Base-by-base conservation (phyloP, 306 rosid species). In the Prunus kanzakura region DNA sequence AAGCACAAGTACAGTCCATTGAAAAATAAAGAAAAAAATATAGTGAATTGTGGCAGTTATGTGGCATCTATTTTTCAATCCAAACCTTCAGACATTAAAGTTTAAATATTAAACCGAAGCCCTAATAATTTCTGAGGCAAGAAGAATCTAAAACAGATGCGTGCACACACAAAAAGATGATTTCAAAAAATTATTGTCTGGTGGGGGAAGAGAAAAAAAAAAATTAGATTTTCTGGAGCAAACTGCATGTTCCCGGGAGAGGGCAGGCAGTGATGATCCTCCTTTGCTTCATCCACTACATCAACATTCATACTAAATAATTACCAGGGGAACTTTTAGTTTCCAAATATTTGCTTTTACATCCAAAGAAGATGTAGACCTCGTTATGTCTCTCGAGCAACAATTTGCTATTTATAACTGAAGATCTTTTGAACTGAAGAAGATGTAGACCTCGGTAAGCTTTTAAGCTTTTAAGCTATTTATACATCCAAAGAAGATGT, bases 101-200 rank as follows among this genome's bases (percentile, higher is more conserved):
- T 19, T 32, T 18, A 19, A 64, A 11, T 19, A 32, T 64, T 5
- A 38, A 64, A 38, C 38, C 7, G 22, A 23, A 8, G 23, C 62
- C 63, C 61, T 20, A 71, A 51, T 25, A 23, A 27, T 68, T 67
- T 82, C 67, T 22, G 23, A 29, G 61, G 73, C 13, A 71, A 46
- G 55, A 51, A 29, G 27, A 62, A 52, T 47, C 71, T 20, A 23
- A 52, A 29, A 38, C 43, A 38, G 43, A 38, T 38, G 43, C 9
- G 7, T 7, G 43, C 43, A 38, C 32, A 20, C 54, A 66, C 54
- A 66, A 47, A 11, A 71, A 43, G 29, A 50, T 30, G 1, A 30
- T 52, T 51, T 23, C 46, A 47, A 19, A 52, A 70, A 18, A 11
- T 52, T 9, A 38, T 8, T 45, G 30, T 43, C 35, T 12, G 14